phyloP scores from a whole-genome alignment of 2,329 filamentous ascomycete genomes.

The Pyrenophora seminiperda region DNA sequence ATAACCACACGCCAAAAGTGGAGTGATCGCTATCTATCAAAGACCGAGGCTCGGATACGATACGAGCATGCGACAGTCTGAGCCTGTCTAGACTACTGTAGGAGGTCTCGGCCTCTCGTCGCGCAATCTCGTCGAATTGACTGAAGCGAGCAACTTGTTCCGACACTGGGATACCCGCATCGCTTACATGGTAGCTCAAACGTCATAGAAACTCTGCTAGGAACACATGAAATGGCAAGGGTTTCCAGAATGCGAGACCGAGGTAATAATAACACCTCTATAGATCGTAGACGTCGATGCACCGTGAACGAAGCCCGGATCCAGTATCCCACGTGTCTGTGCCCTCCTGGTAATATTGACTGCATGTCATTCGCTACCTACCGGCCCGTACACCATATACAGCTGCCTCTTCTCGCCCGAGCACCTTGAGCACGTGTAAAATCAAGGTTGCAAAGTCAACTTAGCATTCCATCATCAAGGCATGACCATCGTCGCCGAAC shows the following conservation, averaged over 20 bases:
- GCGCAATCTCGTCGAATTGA: constrained; percentile 10
- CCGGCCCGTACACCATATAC: constrained; percentile 19
- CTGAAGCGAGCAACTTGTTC: constrained; percentile 1
- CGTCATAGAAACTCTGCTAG: constrained; percentile 23
- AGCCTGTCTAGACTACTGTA: neutral
- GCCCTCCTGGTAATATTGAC: constrained; percentile 15
- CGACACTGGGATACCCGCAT: constrained; percentile 19
- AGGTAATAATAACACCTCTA: constrained; percentile 1
- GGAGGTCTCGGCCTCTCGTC: constrained; percentile 1
- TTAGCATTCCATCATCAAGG: too few species aligned
- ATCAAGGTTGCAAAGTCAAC: too few species aligned
- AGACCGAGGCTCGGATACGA: constrained; percentile 5
- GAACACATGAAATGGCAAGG: constrained; percentile 22
- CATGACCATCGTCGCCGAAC: too few species aligned
- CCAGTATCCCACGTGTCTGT: constrained; percentile 16
- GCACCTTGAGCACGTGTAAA: too few species aligned
- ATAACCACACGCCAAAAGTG: constrained; percentile 7
- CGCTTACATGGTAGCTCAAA: constrained; percentile 25
- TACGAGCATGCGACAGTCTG: constrained; percentile 7
- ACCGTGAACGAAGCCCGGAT: neutral
- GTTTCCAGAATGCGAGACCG: constrained; percentile 11
- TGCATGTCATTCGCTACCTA: constrained; percentile 23
- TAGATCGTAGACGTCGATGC: neutral
- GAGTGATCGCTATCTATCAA: constrained; percentile 1
- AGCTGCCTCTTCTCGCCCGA: too few species aligned